Conservation (phyloP, 176 grass and related monocot genomes). For the Carex cristatella region DNA sequence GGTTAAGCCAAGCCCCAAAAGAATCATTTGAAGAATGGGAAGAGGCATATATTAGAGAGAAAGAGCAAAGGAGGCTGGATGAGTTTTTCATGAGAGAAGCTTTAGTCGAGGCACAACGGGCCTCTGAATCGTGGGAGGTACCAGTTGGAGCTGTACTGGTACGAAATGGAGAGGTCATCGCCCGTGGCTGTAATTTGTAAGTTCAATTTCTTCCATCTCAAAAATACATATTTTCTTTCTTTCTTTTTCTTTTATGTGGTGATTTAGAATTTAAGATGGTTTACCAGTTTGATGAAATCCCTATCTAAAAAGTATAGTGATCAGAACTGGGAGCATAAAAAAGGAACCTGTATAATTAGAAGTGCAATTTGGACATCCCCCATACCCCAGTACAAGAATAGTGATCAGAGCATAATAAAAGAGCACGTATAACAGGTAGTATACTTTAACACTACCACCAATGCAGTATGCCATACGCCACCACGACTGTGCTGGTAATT, state of each 20-base stretch:
- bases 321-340: not conserved
- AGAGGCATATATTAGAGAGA: slow-evolving; percentile 65
- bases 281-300: not conserved
- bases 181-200: slow-evolving; percentile 96
- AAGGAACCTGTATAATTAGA: not conserved
- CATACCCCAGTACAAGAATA: not conserved
- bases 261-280: not conserved
- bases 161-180: slow-evolving; percentile 82
- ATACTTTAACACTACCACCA: not conserved
- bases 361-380: not conserved
- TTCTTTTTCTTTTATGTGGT: not conserved
- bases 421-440: not conserved
- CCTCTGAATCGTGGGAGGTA: slow-evolving; percentile 94
- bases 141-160: slow-evolving; percentile 93
- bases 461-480: not conserved
- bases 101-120: slow-evolving; percentile 85
- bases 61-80: slow-evolving; percentile 61
- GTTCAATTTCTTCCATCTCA: not conserved
- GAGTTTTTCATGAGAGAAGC: slow-evolving; percentile 98
- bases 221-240: not conserved
- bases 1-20: slow-evolving; percentile 49
- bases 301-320: not conserved
- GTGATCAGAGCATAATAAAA: too few relatives aligned
- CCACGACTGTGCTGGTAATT: not conserved
- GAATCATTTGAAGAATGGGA: slow-evolving; percentile 94